Evolutionary conservation across 768 basidiomycete genomes (phyloP).

Genomic region (Holtermannia corniformis): DNA sequence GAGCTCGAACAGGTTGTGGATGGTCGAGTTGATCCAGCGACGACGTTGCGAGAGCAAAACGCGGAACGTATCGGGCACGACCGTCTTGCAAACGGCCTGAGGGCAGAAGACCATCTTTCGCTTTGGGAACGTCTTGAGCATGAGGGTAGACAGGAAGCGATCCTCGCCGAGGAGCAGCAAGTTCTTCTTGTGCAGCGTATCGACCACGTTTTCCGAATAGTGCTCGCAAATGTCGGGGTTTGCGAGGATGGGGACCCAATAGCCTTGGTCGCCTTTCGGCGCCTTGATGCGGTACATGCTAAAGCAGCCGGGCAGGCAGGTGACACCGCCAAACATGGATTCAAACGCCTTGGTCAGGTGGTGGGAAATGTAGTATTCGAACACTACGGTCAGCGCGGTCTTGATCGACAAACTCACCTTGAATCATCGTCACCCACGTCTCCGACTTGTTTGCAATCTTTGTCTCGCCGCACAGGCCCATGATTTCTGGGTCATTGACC

Average conservation of each 20-base stretch:
- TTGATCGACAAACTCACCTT: conserved; percentile 56
- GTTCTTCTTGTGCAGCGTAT: conserved; percentile 99
- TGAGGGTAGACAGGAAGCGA: conserved; percentile 93
- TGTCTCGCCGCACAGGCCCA: conserved; percentile 98
- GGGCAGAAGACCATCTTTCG: conserved; percentile 99
- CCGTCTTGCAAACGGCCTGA: conserved; percentile 96
- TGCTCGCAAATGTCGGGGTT: conserved; percentile 98
- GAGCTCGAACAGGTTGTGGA: conserved; percentile 94
- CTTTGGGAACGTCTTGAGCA: conserved; percentile 98
- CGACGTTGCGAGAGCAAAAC: conserved; percentile 90
- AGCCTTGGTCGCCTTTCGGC: conserved; percentile 89
- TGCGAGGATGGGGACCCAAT: conserved; percentile 97
- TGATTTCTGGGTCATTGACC: conserved; percentile 94
- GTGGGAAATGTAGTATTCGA: conserved; percentile 99
- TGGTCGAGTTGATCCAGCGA: conserved; percentile 98
- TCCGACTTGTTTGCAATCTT: conserved; percentile 99
- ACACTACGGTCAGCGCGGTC: conserved; percentile 52
- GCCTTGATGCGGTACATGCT: conserved; percentile 99
- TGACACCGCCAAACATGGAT: conserved; percentile 98
- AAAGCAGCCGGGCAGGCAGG: conserved; percentile 98
- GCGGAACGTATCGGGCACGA: conserved; percentile 92
- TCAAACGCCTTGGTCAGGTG: conserved; percentile 99
- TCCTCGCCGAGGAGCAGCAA: conserved; percentile 93
- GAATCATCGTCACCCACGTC: conserved; percentile 99
- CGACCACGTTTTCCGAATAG: conserved; percentile 98